Conservation (phyloP, 495 filamentous ascomycete species). For the Aspergillus mulundensis region DNA sequence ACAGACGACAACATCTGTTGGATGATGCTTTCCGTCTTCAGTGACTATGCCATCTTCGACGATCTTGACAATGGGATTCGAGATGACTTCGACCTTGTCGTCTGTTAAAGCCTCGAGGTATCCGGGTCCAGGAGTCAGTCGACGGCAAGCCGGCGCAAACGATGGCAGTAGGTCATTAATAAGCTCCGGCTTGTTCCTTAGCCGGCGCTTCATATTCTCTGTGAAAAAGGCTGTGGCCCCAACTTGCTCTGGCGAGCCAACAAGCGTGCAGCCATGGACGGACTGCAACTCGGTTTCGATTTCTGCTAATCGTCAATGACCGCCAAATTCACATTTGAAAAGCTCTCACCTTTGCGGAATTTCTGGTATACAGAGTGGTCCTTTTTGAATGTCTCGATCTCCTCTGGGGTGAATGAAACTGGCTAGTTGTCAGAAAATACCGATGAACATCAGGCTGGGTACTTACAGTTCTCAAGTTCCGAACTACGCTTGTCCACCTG, state of each 20-base stretch:
- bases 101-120: conserved; percentile 47
- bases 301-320: conserved; percentile 13
- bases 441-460: background rate
- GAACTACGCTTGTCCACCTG: conserved; percentile 28
- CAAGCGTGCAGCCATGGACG: conserved; percentile 36
- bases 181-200: conserved; percentile 34
- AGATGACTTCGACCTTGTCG: conserved; percentile 44
- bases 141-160: conserved; percentile 48
- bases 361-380: conserved; percentile 35
- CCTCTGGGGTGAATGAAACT: conserved; percentile 38
- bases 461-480: conserved; percentile 34
- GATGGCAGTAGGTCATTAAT: conserved; percentile 33
- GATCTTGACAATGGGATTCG: conserved; percentile 38
- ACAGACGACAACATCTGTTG: conserved; percentile 43
- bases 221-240: conserved; percentile 30
- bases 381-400: conserved; percentile 43
- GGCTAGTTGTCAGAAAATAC: background rate
- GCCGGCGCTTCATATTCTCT: conserved; percentile 39
- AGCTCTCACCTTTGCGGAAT: conserved; percentile 42
- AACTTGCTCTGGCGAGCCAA: conserved; percentile 35
- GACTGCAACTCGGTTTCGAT: conserved; percentile 48
- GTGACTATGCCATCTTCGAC: conserved; percentile 45
- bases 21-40: conserved; percentile 40
- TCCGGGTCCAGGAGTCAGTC: conserved; percentile 47
- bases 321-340: background rate